phyloP scores from a whole-genome alignment of 108 stramenopile species.

The Nannochloropsis gaditana region DNA sequence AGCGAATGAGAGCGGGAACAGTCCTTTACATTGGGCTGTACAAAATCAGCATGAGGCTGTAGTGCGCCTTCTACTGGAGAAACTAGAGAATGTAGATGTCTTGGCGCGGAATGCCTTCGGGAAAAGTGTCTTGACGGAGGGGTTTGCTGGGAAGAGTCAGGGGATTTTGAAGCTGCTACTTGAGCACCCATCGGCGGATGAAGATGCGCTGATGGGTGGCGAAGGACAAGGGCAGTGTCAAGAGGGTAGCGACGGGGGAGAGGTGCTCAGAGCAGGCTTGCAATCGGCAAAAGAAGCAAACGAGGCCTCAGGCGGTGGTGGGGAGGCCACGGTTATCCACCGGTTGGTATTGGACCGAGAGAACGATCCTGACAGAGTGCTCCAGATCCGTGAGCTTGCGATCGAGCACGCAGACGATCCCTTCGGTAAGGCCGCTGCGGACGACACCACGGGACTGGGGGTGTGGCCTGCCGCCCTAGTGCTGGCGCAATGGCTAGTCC shows the following conservation, averaged over 20 bases:
- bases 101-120: slow-evolving; percentile 10
- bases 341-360: background rate
- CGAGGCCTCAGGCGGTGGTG: background rate
- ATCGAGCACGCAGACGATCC: slow-evolving; percentile 20
- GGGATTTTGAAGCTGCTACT: background rate
- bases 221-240: background rate
- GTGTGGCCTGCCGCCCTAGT: slow-evolving; percentile 21
- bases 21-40: slow-evolving; percentile 11
- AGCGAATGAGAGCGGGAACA: background rate
- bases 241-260: background rate
- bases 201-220: background rate
- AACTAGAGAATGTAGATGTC: background rate
- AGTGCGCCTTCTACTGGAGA: background rate
- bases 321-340: background rate
- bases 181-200: background rate
- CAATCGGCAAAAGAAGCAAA: background rate
- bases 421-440: slow-evolving; percentile 14
- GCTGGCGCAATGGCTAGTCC: slow-evolving; percentile 8
- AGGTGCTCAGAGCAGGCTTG: background rate
- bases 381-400: background rate
- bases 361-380: background rate
- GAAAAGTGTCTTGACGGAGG: background rate
- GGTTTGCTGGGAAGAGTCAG: background rate
- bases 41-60: background rate
- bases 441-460: slow-evolving; percentile 23